Base-by-base conservation (phyloP, 1,284 basidiomycete species). In the Malassezia caprae region DNA sequence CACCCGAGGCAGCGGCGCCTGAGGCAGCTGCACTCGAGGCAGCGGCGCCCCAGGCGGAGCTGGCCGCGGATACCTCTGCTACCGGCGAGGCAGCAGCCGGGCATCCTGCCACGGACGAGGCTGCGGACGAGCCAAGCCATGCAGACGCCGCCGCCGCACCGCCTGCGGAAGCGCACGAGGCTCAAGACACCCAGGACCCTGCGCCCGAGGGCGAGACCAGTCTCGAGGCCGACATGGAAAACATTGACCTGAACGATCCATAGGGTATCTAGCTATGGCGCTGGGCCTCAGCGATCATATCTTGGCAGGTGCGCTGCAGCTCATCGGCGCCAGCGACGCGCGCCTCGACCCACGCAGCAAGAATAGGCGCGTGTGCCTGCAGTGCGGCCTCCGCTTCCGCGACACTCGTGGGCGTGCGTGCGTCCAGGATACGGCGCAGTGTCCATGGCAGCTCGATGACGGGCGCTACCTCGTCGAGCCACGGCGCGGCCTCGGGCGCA, bases 371-470 rank as follows among this genome's bases (percentile, higher is more conserved):
- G 17, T 46, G 28, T 10, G 24, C 28, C 2, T 47, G 28, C 1
- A 32, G 51, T 12, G 40, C 19, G 1, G 27, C 19, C 15, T 23
- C 17, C 4, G 49, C 55, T 3, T 48, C 51, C 26, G 24, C 24
- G 3, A 11, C 42, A 21, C 23, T 48, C 17, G 8, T 53, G 8
- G 27, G 54, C 43, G 21, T 49, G 44, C 19, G 17, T 19, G 12
- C 4, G 28, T 63, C 59, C 28, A 69, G 55, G 23, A 63, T 35
- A 27, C 69, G 59, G 13, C 58, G 50, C 8, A 72, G 56, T 13
- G 32, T 58, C 7, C 49, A 30, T 4, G 69, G 69, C 1, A 71
- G 58, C 15, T 57, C 54, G 8, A 69, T 61, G 23, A 69, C 56
- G 7, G 62, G 63, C 12, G 57, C 58, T 0, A 71, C 48, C 4